Conservation (phyloP, 1,284 basidiomycete species). For the Rhodotorula sp. region DNA sequence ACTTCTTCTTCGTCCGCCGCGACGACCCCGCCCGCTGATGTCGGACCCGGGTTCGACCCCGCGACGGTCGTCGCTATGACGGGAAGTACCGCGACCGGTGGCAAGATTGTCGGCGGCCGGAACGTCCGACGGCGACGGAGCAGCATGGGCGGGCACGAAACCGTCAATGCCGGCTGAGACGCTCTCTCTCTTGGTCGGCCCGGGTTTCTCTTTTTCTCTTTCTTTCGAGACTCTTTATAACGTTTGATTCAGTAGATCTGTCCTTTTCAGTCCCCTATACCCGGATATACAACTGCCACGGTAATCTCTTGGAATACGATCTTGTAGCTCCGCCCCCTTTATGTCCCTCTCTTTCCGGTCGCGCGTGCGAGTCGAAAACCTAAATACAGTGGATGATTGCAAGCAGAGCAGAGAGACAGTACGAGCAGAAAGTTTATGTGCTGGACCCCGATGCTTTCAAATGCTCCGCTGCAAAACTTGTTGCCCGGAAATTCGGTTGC, state of each 20-base stretch:
- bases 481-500: too few species aligned
- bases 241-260: not conserved
- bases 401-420: too few species aligned
- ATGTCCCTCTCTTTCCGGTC: too few species aligned
- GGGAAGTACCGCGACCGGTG: not conserved
- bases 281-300: too few species aligned
- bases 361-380: too few species aligned
- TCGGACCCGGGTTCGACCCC: slow-evolving; percentile 3
- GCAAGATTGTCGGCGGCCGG: not conserved
- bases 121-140: slow-evolving; percentile 25
- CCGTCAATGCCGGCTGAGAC: slow-evolving; percentile 9
- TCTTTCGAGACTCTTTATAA: not conserved
- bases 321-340: not conserved
- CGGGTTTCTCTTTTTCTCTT: not conserved
- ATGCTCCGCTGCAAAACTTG: too few species aligned
- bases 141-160: slow-evolving; percentile 28
- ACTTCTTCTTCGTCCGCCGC: not conserved
- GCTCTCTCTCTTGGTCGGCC: not conserved
- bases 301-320: too few species aligned
- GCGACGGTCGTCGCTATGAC: not conserved
- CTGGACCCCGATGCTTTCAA: too few species aligned
- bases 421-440: too few species aligned
- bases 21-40: not conserved
- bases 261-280: too few species aligned
- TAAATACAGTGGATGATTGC: too few species aligned